A percentile compares a stretch with the other conserved stretches of the same genome.
Evolutionary conservation across 2,329 filamentous ascomycete species (phyloP).

Genomic region (Aspergillus viridinutans): DNA sequence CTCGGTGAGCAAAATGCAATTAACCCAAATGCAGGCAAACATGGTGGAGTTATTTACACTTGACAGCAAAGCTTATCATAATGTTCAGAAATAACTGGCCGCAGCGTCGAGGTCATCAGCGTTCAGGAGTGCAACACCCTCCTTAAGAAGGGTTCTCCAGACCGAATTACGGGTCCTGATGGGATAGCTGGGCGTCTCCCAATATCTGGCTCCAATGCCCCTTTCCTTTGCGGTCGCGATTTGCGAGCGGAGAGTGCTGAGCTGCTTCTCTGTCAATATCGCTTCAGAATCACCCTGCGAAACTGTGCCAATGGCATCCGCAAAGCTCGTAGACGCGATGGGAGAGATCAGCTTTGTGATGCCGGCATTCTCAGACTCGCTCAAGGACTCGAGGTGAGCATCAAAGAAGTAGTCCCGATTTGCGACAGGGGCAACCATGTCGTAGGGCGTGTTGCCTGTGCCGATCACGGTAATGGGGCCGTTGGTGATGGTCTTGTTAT

Average conservation of each 20-base stretch:
- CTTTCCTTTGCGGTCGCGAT: conserved; percentile 51
- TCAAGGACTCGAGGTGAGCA: conserved; percentile 48
- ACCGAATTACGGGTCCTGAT: conserved; percentile 55
- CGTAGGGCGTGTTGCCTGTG: conserved; percentile 54
- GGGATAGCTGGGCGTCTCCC: conserved; percentile 59
- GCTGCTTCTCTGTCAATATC: conserved; percentile 37
- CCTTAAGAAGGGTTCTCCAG: conserved; percentile 55
- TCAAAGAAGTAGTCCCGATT: conserved; percentile 59
- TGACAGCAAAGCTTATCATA: not conserved
- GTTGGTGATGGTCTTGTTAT: conserved; percentile 40
- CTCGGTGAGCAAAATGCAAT: not conserved
- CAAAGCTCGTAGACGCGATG: conserved; percentile 53
- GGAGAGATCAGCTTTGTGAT: conserved; percentile 49
- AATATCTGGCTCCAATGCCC: conserved; percentile 59
- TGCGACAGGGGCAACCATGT: conserved; percentile 44
- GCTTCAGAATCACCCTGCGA: conserved; percentile 33
- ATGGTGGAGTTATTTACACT: not conserved
- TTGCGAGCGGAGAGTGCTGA: conserved; percentile 50
- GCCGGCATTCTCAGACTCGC: conserved; percentile 36
- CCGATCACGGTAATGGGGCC: conserved; percentile 59
- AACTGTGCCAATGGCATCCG: conserved; percentile 35
- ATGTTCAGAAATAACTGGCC: conserved; percentile 33
- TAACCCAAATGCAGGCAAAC: not conserved
- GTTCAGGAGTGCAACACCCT: conserved; percentile 60
- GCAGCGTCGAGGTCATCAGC: conserved; percentile 58